Percentiles rank a stretch among this genome's conserved stretches.
phyloP scores from a whole-genome alignment of 2,329 filamentous ascomycete species.

The Gaeumannomyces tritici region DNA sequence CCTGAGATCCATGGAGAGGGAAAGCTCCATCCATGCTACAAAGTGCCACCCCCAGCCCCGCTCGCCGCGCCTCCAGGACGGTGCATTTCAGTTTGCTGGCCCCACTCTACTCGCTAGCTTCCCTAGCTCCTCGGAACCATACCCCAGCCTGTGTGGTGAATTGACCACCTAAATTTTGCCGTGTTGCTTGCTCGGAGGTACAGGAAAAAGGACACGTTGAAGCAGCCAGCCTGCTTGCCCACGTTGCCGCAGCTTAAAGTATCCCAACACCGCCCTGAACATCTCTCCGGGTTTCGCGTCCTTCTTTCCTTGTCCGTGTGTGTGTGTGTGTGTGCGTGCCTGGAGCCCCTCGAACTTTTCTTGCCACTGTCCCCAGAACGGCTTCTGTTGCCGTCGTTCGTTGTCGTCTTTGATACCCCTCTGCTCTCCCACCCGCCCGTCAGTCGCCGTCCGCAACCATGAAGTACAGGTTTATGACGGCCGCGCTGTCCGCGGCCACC shows the following conservation, averaged over 20 bases:
- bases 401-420: not conserved
- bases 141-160: conserved; percentile 1
- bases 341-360: too few species aligned
- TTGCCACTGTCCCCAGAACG: not conserved
- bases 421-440: not conserved
- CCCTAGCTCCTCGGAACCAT: conserved; percentile 1
- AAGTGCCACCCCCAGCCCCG: not conserved
- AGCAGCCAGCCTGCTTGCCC: not conserved
- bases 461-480: conserved; percentile 75
- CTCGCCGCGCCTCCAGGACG: too few species aligned
- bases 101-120: not conserved
- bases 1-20: not conserved
- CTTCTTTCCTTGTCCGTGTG: too few species aligned
- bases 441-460: conserved; percentile 39
- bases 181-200: not conserved
- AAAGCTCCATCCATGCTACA: not conserved
- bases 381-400: not conserved
- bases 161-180: conserved; percentile 6
- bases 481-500: conserved; percentile 57
- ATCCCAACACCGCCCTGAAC: not conserved
- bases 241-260: conserved; percentile 1
- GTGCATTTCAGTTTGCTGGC: not conserved
- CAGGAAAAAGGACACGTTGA: conserved; percentile 6
- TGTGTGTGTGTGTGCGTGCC: too few species aligned
- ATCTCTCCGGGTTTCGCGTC: not conserved